Evolutionary conservation across 495 filamentous ascomycete genomes (phyloP).

Genomic region (Tuber borchii): DNA sequence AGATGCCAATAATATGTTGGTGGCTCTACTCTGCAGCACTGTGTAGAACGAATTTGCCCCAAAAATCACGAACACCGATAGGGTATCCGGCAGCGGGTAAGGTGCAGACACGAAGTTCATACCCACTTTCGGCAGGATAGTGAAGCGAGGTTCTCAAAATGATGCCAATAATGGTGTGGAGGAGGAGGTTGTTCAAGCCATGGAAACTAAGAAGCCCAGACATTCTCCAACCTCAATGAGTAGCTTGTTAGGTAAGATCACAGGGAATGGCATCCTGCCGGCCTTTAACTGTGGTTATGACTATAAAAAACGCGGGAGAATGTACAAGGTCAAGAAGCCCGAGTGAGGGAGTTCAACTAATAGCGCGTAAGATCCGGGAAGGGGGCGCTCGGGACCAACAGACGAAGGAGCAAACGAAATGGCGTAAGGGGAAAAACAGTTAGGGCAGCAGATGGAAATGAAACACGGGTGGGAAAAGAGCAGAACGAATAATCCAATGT

Average conservation of each 20-base stretch:
- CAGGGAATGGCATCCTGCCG: background rate
- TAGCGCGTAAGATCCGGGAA: background rate
- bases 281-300: background rate
- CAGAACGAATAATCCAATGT: background rate
- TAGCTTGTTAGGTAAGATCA: background rate
- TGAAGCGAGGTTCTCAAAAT: background rate
- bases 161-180: background rate
- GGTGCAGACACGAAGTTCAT: no score
- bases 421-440: no score
- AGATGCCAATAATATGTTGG: background rate
- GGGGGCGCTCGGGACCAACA: no score
- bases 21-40: background rate
- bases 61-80: background rate
- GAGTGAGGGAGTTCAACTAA: background rate
- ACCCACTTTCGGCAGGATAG: background rate
- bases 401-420: no score
- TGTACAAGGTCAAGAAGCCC: background rate
- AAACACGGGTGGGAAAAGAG: no score
- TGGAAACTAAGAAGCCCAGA: background rate
- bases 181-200: background rate
- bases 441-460: background rate
- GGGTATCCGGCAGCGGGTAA: background rate
- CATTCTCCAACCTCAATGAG: background rate
- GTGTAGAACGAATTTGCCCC: background rate
- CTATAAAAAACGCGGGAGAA: background rate